A percentile compares a stretch with the other conserved stretches of the same genome.
phyloP scores from a whole-genome alignment of 495 filamentous ascomycete species.

The Cenococcum geophilum region DNA sequence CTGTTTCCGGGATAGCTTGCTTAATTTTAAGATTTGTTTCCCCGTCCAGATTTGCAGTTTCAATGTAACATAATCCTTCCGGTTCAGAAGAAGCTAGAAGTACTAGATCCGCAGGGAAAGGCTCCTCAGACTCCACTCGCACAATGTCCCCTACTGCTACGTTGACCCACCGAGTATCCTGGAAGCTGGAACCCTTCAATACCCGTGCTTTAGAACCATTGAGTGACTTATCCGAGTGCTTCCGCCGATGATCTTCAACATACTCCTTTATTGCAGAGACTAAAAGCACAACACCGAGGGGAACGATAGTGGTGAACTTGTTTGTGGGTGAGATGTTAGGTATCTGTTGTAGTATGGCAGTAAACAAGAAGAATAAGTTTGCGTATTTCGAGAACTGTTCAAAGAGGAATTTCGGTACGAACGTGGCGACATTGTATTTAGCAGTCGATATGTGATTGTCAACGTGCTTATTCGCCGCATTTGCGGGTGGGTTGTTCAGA shows the following conservation, averaged over 20 bases:
- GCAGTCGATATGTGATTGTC: slow-evolving; percentile 96
- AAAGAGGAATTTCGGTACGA: slow-evolving; percentile 94
- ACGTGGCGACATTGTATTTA: slow-evolving; percentile 96
- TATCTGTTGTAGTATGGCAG: slow-evolving; percentile 90
- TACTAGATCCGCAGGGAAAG: slow-evolving; percentile 92
- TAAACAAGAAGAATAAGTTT: slow-evolving; percentile 99
- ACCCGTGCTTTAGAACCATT: slow-evolving; percentile 86
- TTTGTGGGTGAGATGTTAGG: slow-evolving; percentile 93
- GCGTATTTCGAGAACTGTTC: slow-evolving; percentile 99
- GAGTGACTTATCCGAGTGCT: slow-evolving; percentile 75
- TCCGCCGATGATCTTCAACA: slow-evolving; percentile 89
- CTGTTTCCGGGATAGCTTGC: slow-evolving; percentile 92
- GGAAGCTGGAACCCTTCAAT: slow-evolving; percentile 75
- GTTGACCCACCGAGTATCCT: slow-evolving; percentile 86
- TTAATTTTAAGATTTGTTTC: slow-evolving; percentile 99
- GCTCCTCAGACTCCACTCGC: slow-evolving; percentile 88
- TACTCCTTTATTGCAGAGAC: slow-evolving; percentile 94
- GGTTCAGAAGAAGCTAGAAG: slow-evolving; percentile 92
- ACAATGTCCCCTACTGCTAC: slow-evolving; percentile 92
- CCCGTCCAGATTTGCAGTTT: slow-evolving; percentile 96
- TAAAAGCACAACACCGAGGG: slow-evolving; percentile 77
- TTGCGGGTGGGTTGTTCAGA: slow-evolving; percentile 95
- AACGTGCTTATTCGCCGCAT: slow-evolving; percentile 77
- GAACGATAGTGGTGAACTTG: slow-evolving; percentile 90
- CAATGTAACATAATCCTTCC: slow-evolving; percentile 97